These are phyloP conservation scores for Prototheca wickerhamii DNA, from an alignment of 163 green algal genomes.

Conservation along the genomic window DNA sequence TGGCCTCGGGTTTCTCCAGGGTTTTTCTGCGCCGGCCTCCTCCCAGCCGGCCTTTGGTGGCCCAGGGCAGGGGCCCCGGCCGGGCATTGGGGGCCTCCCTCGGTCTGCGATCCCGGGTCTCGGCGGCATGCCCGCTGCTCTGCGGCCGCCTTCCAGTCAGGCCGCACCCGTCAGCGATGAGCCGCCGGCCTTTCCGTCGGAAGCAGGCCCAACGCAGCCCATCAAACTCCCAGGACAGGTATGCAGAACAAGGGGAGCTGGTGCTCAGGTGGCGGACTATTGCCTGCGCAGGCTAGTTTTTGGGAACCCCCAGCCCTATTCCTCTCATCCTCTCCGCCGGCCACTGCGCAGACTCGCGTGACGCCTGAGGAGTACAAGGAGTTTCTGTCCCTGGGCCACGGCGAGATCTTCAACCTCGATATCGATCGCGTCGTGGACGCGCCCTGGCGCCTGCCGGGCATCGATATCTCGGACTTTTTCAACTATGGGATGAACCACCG, in stretches of 20 bases:
- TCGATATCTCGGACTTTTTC: constrained; percentile 85
- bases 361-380: constrained; percentile 89
- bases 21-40: too few relatives aligned
- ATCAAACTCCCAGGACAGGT: constrained; percentile 75
- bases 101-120: constrained; percentile 27
- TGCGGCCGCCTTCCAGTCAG: not conserved
- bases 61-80: too few relatives aligned
- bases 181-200: constrained; percentile 48
- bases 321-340: not conserved
- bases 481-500: constrained; percentile 84
- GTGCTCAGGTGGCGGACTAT: not conserved
- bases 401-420: constrained; percentile 88
- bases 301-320: not conserved
- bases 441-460: constrained; percentile 47
- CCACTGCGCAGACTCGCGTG: constrained; percentile 47
- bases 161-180: constrained; percentile 2
- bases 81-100: constrained; percentile 22
- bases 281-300: not conserved
- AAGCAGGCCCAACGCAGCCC: constrained; percentile 40
- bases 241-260: not conserved
- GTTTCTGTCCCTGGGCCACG: constrained; percentile 85
- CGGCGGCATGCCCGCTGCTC: not conserved
- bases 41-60: not conserved
- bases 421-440: constrained; percentile 59
- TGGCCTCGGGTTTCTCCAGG: too few relatives aligned